Conservation (phyloP, 495 filamentous ascomycete genomes). For the Arthonia radiata region DNA sequence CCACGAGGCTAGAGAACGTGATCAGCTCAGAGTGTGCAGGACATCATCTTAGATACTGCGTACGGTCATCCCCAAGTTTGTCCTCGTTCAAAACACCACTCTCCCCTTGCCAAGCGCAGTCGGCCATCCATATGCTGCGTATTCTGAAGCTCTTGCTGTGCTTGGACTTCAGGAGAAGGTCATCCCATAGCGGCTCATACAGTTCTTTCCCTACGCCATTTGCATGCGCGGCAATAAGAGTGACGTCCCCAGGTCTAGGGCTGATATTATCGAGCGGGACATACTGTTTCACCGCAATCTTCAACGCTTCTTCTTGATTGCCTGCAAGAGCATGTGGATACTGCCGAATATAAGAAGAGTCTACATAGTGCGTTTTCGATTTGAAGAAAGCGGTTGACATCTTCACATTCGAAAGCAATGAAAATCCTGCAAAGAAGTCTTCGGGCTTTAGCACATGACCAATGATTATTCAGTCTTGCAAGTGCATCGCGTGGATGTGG, state of each 20-base stretch:
- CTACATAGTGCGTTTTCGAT: constrained; percentile 12
- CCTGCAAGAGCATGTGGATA: constrained; percentile 13
- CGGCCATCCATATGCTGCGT: constrained; percentile 65
- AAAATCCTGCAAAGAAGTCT: no score
- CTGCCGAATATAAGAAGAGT: constrained; percentile 13
- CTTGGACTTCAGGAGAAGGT: constrained; percentile 30
- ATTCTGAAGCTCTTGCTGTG: constrained; percentile 39
- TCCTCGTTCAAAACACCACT: constrained; percentile 53
- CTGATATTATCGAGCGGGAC: constrained; percentile 38
- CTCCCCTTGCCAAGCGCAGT: constrained; percentile 52
- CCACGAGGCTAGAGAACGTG: constrained; percentile 32
- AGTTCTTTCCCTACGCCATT: constrained; percentile 87
- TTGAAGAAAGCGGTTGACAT: no score
- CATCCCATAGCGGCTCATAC: constrained; percentile 73
- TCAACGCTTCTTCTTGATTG: constrained; percentile 28
- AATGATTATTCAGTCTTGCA: no score
- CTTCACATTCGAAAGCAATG: no score
- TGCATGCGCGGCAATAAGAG: constrained; percentile 62
- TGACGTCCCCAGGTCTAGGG: constrained; percentile 47
- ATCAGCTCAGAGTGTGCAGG: no score
- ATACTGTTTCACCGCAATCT: constrained; percentile 65
- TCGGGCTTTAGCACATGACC: no score
- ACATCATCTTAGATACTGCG: no score
- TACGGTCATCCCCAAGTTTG: constrained; percentile 56
- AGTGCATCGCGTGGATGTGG: no score